A percentile compares a stretch with the other conserved stretches of the same genome.
Conservation (phyloP, 768 basidiomycete species). For the Pleurotus salmoneostramineus region DNA sequence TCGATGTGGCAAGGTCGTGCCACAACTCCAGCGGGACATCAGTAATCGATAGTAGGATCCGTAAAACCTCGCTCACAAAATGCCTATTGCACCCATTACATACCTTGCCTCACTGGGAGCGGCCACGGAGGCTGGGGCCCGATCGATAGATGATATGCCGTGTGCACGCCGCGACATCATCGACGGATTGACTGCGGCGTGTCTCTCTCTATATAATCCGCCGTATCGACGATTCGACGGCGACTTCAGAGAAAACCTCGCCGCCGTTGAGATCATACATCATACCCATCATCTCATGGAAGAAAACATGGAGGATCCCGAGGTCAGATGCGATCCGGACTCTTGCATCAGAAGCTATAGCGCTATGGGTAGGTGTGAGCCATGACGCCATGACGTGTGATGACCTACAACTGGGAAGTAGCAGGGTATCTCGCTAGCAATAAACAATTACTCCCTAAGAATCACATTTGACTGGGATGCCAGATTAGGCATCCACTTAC, state of each 20-base stretch:
- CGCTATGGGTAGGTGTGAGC: not conserved
- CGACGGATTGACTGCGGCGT: too few species aligned
- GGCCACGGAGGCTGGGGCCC: not conserved
- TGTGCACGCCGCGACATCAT: not conserved
- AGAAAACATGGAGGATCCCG: not conserved
- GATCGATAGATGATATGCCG: not conserved
- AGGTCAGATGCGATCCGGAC: not conserved
- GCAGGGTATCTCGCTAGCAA: not conserved
- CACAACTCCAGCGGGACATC: not conserved
- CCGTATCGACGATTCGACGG: not conserved
- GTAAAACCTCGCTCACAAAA: not conserved
- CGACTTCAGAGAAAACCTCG: not conserved
- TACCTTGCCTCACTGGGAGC: not conserved
- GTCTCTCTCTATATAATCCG: not conserved
- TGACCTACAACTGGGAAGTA: not conserved
- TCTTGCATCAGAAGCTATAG: not conserved
- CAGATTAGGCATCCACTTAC: not conserved
- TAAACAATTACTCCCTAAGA: too few species aligned
- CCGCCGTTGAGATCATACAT: not conserved
- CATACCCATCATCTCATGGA: not conserved
- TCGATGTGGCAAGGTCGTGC: not conserved
- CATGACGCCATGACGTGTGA: not conserved
- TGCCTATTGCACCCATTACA: not conserved
- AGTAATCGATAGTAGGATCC: conserved; percentile 2
- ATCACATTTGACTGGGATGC: not conserved